Evolutionary conservation across 2,329 filamentous ascomycete species (phyloP).

Genomic region (Alternaria dauci): DNA sequence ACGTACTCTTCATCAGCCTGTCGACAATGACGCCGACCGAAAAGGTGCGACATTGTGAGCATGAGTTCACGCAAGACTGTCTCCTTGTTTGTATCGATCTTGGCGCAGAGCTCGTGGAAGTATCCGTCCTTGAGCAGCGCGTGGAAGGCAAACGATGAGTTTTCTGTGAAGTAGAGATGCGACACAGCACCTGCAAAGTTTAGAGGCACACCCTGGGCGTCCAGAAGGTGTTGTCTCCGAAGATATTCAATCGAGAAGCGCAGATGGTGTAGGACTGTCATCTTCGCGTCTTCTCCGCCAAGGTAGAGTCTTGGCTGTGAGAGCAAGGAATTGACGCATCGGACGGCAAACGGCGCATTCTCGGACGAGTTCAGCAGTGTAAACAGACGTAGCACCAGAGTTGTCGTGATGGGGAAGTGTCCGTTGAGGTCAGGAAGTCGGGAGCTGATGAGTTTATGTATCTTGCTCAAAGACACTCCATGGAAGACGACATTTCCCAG

Average conservation of each 20-base stretch:
- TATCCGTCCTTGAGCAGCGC: constrained; percentile 75
- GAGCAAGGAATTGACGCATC: constrained; percentile 71
- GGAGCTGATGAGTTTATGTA: constrained; percentile 75
- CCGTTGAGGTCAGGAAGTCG: constrained; percentile 76
- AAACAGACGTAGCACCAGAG: constrained; percentile 73
- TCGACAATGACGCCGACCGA: constrained; percentile 66
- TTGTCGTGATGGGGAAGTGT: constrained; percentile 80
- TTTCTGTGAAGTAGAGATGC: constrained; percentile 80
- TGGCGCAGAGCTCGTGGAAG: constrained; percentile 69
- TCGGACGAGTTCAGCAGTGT: constrained; percentile 72
- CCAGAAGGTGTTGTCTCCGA: constrained; percentile 72
- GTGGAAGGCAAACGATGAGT: constrained; percentile 79
- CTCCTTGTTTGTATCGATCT: constrained; percentile 61
- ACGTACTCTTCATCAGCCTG: constrained; percentile 59
- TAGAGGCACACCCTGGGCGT: constrained; percentile 67
- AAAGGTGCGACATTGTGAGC: constrained; percentile 74
- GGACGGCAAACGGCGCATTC: constrained; percentile 67
- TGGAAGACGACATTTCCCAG: constrained; percentile 85
- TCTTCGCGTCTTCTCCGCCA: constrained; percentile 71
- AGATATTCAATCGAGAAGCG: constrained; percentile 85
- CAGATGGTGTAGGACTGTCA: constrained; percentile 76
- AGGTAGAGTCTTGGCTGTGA: constrained; percentile 75
- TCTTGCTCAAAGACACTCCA: constrained; percentile 67
- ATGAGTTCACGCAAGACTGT: constrained; percentile 67
- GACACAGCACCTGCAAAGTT: constrained; percentile 76